Base-by-base conservation (phyloP, 345 rosid species). In the Salix purpurea region DNA sequence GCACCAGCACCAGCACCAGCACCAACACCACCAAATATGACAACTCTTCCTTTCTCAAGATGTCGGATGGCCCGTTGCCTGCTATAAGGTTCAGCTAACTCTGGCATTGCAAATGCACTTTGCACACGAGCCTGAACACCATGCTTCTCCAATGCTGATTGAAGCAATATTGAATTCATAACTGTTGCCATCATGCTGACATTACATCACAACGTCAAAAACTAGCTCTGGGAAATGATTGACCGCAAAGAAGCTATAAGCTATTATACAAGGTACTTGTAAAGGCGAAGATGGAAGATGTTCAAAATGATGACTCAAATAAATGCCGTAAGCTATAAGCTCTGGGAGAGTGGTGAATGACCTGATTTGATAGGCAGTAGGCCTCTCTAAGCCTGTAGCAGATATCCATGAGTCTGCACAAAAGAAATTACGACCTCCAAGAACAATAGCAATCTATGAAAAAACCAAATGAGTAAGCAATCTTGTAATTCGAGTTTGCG, bases 31-130 rank as follows among this genome's bases (percentile, higher is more conserved):
- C 98, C 97, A 79, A 94, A 92, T 81, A 94, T 87, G 70, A 94
- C 97, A 28, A 94, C 98, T 87, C 94, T 90, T 64, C 98, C 97
- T 80, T 94, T 94, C 76, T 92, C 97, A 28, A 94, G 90, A 87
- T 94, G 98, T 3, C 92, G 80, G 9, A 92, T 89, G 28, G 97
- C 97, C 58, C 85, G 87, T 76, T 85, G 94, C 80, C 94, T 88
- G 78, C 82, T 90, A 79, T 91, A 94, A 52, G 96, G 94, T 82
- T 94, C 98, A 76, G 88, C 92, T 28, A 94, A 86, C 79, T 94
- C 97, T 24, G 81, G 89, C 86, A 94, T 85, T 7, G 90, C 58
- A 65, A 91, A 86, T 62, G 92, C 85, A 81, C 91, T 92, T 81
- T 94, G 98, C 71, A 92, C 87, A 52, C 91, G 94, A 2, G 92